A percentile compares a stretch with the other conserved stretches of the same genome.
Conservation (phyloP, 2,329 filamentous ascomycete genomes). For the Geosmithia morbida region DNA sequence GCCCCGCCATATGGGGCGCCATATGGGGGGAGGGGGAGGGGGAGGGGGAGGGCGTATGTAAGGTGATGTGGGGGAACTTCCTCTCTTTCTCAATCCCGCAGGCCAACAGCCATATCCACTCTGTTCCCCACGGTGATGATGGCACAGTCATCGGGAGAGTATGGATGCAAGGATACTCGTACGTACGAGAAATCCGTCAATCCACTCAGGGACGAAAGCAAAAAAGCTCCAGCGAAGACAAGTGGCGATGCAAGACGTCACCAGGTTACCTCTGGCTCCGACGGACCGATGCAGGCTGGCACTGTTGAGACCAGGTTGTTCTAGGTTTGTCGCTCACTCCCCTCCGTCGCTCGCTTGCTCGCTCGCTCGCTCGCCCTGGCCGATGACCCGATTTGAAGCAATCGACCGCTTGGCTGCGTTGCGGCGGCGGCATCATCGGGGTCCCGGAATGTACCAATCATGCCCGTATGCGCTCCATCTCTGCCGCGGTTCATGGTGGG, state of each 20-base stretch:
- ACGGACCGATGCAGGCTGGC: background rate
- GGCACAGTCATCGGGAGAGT: too few relatives aligned
- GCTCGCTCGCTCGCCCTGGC: background rate
- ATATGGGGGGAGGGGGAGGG: too few relatives aligned
- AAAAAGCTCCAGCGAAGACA: background rate
- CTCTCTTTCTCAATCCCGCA: too few relatives aligned
- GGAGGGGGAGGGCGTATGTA: too few relatives aligned
- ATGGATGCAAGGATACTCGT: too few relatives aligned
- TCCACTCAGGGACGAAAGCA: too few relatives aligned
- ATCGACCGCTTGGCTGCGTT: background rate
- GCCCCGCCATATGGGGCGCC: too few relatives aligned
- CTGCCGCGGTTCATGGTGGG: background rate
- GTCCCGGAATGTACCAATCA: background rate
- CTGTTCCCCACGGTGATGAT: too few relatives aligned
- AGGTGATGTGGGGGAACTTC: too few relatives aligned
- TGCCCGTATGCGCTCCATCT: background rate
- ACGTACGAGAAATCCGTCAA: too few relatives aligned
- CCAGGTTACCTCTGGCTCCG: background rate
- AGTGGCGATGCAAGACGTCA: background rate
- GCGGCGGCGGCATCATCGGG: background rate
- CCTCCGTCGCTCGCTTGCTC: too few relatives aligned
- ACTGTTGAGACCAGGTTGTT: background rate
- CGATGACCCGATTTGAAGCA: background rate
- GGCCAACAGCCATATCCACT: too few relatives aligned
- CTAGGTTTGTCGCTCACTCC: background rate